phyloP scores from a whole-genome alignment of 176 grass and related monocot genomes.

The Rhynchospora tenuis region DNA sequence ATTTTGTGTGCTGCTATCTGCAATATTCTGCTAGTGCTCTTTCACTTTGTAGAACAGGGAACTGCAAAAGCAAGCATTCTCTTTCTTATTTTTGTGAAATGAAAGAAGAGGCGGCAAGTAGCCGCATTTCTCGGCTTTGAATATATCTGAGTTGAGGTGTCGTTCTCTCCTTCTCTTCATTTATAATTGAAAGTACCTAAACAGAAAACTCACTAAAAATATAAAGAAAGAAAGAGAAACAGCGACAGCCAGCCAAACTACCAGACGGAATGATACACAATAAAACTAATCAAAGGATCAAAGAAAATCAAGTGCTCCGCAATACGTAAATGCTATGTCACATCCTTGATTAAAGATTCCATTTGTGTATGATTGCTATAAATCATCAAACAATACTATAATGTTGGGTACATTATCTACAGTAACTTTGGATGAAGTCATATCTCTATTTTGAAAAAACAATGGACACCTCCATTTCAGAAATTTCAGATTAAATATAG shows the following conservation, averaged over 20 bases:
- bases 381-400: too few species aligned
- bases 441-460: too few species aligned
- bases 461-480: too few species aligned
- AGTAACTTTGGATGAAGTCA: too few species aligned
- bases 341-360: background rate
- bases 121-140: conserved; percentile 42
- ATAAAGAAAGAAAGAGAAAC: background rate
- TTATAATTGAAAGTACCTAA: background rate
- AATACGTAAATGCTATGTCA: background rate
- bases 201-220: background rate
- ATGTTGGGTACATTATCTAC: too few species aligned
- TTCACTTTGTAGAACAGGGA: background rate
- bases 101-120: conserved; percentile 35
- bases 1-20: background rate
- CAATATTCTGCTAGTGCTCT: background rate
- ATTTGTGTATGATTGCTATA: background rate
- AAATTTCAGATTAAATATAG: too few species aligned
- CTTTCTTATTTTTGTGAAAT: conserved; percentile 19
- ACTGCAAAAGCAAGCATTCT: conserved; percentile 6
- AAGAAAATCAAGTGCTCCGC: background rate
- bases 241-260: background rate
- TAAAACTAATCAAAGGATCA: background rate
- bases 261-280: background rate
- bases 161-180: background rate
- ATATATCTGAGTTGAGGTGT: conserved; percentile 6